A percentile compares a stretch with the other conserved stretches of the same genome.
Evolutionary conservation across 192 early-diverging fungal species (phyloP).

Genomic region (Backusella australiensis): DNA sequence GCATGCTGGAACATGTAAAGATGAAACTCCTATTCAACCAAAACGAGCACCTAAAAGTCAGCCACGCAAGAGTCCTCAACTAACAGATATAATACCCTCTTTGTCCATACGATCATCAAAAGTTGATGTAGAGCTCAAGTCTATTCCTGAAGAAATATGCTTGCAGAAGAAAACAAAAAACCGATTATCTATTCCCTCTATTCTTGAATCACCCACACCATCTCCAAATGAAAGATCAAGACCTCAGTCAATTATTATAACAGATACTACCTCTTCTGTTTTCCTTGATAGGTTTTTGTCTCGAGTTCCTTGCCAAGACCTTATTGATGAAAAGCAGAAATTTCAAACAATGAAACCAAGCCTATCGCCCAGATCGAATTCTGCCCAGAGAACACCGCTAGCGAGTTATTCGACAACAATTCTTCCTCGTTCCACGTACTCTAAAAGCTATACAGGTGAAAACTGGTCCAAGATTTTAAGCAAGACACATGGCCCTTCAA

Average conservation of each 20-base stretch:
- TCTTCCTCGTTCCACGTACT: neutral
- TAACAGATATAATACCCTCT: neutral
- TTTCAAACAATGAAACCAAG: neutral
- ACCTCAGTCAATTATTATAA: neutral
- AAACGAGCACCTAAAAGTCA: neutral
- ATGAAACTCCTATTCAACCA: neutral
- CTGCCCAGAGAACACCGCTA: neutral
- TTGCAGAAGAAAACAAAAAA: neutral
- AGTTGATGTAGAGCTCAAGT: slow-evolving; percentile 1
- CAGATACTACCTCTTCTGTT: neutral
- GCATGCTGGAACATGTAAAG: neutral
- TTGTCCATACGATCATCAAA: neutral
- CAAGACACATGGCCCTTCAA: neutral
- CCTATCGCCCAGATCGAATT: neutral
- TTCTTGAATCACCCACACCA: neutral
- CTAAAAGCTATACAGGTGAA: neutral
- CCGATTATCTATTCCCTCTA: neutral
- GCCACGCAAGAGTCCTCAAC: neutral
- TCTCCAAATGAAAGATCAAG: slow-evolving; percentile 4
- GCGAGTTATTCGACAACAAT: neutral
- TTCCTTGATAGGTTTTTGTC: slow-evolving; percentile 5
- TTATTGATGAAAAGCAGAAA: neutral
- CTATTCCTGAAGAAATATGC: slow-evolving; percentile 4
- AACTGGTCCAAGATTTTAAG: neutral
- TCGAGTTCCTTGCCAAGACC: neutral